A percentile compares a stretch with the other conserved stretches of the same genome.
phyloP scores from a whole-genome alignment of 441 rosid species.

The Adansonia madagascariensis region DNA sequence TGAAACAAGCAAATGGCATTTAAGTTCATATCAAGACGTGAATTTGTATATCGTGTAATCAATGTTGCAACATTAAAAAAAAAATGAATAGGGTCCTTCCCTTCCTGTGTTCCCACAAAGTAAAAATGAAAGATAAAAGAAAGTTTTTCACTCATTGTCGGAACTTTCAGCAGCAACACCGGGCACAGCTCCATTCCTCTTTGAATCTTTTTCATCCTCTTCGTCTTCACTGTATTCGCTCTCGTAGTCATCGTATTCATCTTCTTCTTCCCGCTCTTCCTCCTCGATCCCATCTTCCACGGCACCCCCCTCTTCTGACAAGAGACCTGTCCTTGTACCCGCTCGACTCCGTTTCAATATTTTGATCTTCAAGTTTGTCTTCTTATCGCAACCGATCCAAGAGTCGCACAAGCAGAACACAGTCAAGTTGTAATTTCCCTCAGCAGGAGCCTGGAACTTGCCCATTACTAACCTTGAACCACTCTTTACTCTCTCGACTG shows the following conservation, averaged over 20 bases:
- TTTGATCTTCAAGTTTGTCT: conserved; percentile 25
- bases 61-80: background rate
- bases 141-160: conserved; percentile 10
- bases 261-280: conserved; percentile 22
- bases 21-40: background rate
- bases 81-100: background rate
- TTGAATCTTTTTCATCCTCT: conserved; percentile 15
- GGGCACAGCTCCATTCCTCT: conserved; percentile 9
- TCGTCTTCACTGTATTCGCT: conserved; percentile 24
- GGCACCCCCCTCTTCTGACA: conserved; percentile 15
- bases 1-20: conserved; percentile 3
- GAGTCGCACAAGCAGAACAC: conserved; percentile 25
- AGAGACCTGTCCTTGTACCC: conserved; percentile 15
- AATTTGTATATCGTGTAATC: conserved; percentile 1
- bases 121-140: background rate
- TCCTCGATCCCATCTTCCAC: conserved; percentile 23
- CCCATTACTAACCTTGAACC: conserved; percentile 22
- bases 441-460: conserved; percentile 24
- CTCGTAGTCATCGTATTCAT: conserved; percentile 27
- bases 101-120: background rate
- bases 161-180: background rate
- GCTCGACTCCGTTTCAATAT: conserved; percentile 16
- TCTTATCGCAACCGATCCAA: conserved; percentile 25
- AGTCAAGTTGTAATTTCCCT: conserved; percentile 25
- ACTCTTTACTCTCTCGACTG: conserved; percentile 17